Percentiles rank a stretch among this genome's conserved stretches.
phyloP scores from a whole-genome alignment of 208 protist species.

The Leishmania guyanensis region DNA sequence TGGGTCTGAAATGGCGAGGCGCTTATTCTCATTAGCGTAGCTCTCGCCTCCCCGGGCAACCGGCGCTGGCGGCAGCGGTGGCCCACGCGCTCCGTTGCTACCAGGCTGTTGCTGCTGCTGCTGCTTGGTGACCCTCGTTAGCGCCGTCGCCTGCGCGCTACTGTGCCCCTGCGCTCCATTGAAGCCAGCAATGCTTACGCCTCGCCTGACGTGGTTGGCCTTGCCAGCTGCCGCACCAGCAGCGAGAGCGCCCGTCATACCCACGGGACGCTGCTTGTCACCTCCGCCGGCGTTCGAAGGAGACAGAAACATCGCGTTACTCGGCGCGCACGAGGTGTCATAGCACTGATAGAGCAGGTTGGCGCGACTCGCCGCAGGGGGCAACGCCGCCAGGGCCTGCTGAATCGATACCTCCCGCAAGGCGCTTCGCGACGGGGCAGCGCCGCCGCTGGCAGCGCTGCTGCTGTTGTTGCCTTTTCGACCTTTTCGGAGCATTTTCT shows the following conservation, averaged over 20 bases:
- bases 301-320: not conserved
- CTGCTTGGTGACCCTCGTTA: not conserved
- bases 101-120: not conserved
- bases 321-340: not conserved
- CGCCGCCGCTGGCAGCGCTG: not conserved
- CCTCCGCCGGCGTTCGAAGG: not conserved
- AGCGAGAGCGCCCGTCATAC: not conserved
- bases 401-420: conserved; percentile 1
- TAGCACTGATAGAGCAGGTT: conserved; percentile 12
- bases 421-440: not conserved
- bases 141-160: not conserved
- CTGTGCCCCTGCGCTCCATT: not conserved
- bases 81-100: not conserved
- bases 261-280: conserved; percentile 3
- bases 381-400: not conserved
- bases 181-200: not conserved
- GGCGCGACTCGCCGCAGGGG: not conserved
- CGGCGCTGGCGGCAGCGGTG: not conserved
- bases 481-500: conserved; percentile 1
- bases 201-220: not conserved
- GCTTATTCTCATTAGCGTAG: conserved; percentile 20
- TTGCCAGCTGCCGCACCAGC: not conserved
- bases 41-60: conserved; percentile 8
- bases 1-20: conserved; percentile 11
- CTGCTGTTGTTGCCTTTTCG: not conserved